Percentiles rank a stretch among this genome's conserved stretches.
Conservation (phyloP, 2,329 filamentous ascomycete species). For the Epichloe glyceriae region DNA sequence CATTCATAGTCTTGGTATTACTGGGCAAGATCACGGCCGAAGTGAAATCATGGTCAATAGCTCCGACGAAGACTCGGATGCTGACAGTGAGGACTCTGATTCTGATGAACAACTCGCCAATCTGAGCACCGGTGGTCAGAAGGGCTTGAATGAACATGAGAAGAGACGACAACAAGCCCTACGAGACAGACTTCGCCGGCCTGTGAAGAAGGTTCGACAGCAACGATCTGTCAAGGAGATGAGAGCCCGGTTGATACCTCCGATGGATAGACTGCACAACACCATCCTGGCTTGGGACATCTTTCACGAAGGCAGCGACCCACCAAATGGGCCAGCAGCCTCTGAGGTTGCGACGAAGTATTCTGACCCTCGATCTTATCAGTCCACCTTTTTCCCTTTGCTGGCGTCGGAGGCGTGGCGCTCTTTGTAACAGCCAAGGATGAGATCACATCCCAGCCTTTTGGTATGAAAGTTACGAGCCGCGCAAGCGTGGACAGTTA, state of each 20-base stretch:
- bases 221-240: constrained; percentile 82
- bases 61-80: constrained; percentile 61
- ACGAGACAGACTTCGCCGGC: constrained; percentile 48
- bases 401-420: constrained; percentile 93
- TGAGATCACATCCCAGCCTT: constrained; percentile 66
- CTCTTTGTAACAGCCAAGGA: constrained; percentile 78
- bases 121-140: constrained; percentile 33
- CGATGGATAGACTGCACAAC: constrained; percentile 73
- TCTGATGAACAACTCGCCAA: constrained; percentile 39
- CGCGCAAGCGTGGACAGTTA: constrained; percentile 87
- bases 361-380: constrained; percentile 63
- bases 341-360: constrained; percentile 68
- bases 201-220: constrained; percentile 73
- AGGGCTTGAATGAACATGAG: constrained; percentile 36
- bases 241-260: constrained; percentile 80
- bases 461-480: constrained; percentile 78
- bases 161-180: constrained; percentile 32
- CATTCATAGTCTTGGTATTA: constrained; percentile 54
- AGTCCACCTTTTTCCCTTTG: constrained; percentile 79
- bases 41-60: constrained; percentile 87
- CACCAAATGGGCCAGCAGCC: constrained; percentile 64
- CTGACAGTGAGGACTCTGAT: constrained; percentile 45
- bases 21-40: constrained; percentile 69
- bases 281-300: constrained; percentile 90
- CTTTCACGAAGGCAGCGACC: constrained; percentile 78